Conservation (phyloP, 495 filamentous ascomycete species). For the Aspergillus mulundensis region DNA sequence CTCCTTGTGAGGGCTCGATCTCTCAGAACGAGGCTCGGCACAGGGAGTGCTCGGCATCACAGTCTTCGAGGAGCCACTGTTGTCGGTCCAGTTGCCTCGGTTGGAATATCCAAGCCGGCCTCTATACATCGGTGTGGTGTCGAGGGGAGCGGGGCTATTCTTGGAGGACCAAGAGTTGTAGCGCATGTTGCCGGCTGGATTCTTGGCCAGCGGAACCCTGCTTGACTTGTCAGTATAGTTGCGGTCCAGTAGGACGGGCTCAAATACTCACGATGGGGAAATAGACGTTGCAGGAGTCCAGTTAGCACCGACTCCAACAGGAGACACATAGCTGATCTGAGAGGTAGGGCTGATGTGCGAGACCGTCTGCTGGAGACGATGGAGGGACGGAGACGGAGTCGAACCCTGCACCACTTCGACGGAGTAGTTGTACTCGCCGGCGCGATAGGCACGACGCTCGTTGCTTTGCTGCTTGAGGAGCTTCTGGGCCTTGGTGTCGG, state of each 20-base stretch:
- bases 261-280: constrained; percentile 41
- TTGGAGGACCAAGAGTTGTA: constrained; percentile 30
- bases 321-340: constrained; percentile 40
- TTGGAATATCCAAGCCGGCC: constrained; percentile 20
- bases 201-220: constrained; percentile 37
- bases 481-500: constrained; percentile 95
- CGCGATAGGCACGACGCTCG: constrained; percentile 85
- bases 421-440: constrained; percentile 84
- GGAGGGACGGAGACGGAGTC: constrained; percentile 36
- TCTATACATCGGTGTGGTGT: constrained; percentile 30
- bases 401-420: constrained; percentile 44
- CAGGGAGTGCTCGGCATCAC: constrained; percentile 25
- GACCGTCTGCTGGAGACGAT: constrained; percentile 28
- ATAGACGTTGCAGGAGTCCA: constrained; percentile 50
- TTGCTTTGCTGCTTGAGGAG: constrained; percentile 90
- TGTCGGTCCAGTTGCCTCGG: constrained; percentile 30
- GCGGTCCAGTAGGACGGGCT: background rate
- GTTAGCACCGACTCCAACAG: constrained; percentile 34
- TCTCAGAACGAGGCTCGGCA: constrained; percentile 21
- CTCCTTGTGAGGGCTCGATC: constrained; percentile 34
- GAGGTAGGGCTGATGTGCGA: constrained; percentile 40
- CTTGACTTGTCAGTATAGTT: constrained; percentile 22
- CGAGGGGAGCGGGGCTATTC: constrained; percentile 25
- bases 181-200: constrained; percentile 26
- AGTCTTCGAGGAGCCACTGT: constrained; percentile 32